Conservation (phyloP, 768 basidiomycete species). For the Pisolithus marmoratus region DNA sequence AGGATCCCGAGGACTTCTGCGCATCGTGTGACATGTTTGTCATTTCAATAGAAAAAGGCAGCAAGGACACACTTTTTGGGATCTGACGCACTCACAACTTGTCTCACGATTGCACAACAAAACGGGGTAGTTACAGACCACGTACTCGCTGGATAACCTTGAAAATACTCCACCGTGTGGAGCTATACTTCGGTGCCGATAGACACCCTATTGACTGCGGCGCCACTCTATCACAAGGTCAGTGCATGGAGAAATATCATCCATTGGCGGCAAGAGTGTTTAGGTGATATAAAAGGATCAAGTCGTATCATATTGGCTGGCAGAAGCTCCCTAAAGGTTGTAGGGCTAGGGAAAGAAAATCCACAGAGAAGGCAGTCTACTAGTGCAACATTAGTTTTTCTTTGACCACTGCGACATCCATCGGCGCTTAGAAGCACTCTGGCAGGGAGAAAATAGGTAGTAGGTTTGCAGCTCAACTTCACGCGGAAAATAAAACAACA, state of each 20-base stretch:
- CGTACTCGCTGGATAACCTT: no score
- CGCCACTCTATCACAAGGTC: no score
- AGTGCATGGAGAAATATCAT: background rate
- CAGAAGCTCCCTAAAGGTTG: background rate
- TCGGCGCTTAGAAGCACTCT: slow-evolving; percentile 22
- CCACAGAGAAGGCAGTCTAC: slow-evolving; percentile 22
- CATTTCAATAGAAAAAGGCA: no score
- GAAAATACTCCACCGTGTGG: no score
- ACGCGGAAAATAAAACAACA: slow-evolving; percentile 7
- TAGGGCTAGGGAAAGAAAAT: background rate
- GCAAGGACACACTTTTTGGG: no score
- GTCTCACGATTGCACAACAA: no score
- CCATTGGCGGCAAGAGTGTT: background rate
- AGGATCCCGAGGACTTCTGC: no score
- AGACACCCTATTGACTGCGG: background rate
- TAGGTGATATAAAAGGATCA: background rate
- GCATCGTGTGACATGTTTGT: no score
- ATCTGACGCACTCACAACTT: no score
- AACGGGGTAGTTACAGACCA: no score
- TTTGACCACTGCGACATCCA: slow-evolving; percentile 14
- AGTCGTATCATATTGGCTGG: background rate
- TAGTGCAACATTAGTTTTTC: slow-evolving; percentile 15
- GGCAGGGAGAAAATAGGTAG: slow-evolving; percentile 1
- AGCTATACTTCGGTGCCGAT: no score
- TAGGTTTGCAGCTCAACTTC: background rate